Percentiles rank a stretch among this genome's conserved stretches.
Conservation (phyloP, 495 filamentous ascomycete species). For the Amniculicola lignicola region DNA sequence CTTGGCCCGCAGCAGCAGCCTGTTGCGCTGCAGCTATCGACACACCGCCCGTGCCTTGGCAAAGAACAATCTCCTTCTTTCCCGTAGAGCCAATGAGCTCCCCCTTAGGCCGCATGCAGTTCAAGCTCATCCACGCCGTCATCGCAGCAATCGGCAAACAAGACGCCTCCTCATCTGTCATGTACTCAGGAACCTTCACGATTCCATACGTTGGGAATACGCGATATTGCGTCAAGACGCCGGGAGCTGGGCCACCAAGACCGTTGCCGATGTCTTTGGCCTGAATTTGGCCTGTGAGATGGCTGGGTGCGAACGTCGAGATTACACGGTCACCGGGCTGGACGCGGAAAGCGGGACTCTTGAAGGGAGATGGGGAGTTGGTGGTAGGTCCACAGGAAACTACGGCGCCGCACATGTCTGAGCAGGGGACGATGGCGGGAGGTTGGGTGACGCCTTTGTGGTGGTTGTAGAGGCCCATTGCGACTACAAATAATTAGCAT, state of each 20-base stretch:
- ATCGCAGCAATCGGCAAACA: slow-evolving; percentile 47
- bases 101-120: slow-evolving; percentile 47
- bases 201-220: slow-evolving; percentile 44
- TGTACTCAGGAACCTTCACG: slow-evolving; percentile 43
- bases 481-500: slow-evolving; percentile 40
- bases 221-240: slow-evolving; percentile 46
- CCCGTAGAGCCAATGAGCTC: slow-evolving; percentile 21
- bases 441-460: slow-evolving; percentile 46
- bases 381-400: slow-evolving; percentile 32
- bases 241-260: slow-evolving; percentile 40
- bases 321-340: slow-evolving; percentile 46
- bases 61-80: slow-evolving; percentile 41
- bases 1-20: slow-evolving; percentile 39
- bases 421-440: slow-evolving; percentile 43
- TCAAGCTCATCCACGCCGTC: slow-evolving; percentile 50
- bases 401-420: slow-evolving; percentile 48
- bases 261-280: slow-evolving; percentile 37
- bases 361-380: slow-evolving; percentile 6
- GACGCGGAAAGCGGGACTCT: slow-evolving; percentile 27
- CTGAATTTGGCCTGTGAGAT: slow-evolving; percentile 44
- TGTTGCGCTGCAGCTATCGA: slow-evolving; percentile 43
- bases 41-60: slow-evolving; percentile 50
- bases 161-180: slow-evolving; percentile 45
- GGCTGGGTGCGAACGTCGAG: slow-evolving; percentile 45
- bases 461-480: slow-evolving; percentile 57